Conservation (phyloP, 495 filamentous ascomycete species). For the Penicillium longicatenatum region DNA sequence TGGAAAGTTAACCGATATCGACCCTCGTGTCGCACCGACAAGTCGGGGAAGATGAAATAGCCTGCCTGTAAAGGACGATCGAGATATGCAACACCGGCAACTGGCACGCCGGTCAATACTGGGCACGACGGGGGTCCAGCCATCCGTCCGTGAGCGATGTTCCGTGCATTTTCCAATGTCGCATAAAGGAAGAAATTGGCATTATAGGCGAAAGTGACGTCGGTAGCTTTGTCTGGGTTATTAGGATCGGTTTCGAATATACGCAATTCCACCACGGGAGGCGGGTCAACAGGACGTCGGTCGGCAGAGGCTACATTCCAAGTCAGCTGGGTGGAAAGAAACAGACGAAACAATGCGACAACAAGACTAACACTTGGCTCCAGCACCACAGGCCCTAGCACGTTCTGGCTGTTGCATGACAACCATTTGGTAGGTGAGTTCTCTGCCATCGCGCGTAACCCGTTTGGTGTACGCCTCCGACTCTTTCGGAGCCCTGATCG, state of each 20-base stretch:
- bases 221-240: slow-evolving; percentile 54
- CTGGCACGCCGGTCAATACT: slow-evolving; percentile 91
- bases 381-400: slow-evolving; percentile 93
- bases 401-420: slow-evolving; percentile 95
- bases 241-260: slow-evolving; percentile 77
- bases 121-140: slow-evolving; percentile 69
- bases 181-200: slow-evolving; percentile 98
- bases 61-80: slow-evolving; percentile 89
- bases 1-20: slow-evolving; percentile 87
- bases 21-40: slow-evolving; percentile 95
- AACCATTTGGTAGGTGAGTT: slow-evolving; percentile 76
- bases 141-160: slow-evolving; percentile 80
- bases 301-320: slow-evolving; percentile 77
- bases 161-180: slow-evolving; percentile 83
- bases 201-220: slow-evolving; percentile 90
- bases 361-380: slow-evolving; percentile 79
- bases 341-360: not conserved
- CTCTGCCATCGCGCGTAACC: slow-evolving; percentile 75
- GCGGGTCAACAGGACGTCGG: slow-evolving; percentile 93
- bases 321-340: slow-evolving; percentile 10
- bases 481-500: slow-evolving; percentile 50
- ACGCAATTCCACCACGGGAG: slow-evolving; percentile 90
- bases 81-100: slow-evolving; percentile 95
- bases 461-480: slow-evolving; percentile 60
- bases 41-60: slow-evolving; percentile 97